These are phyloP conservation scores for Coemansia sp. DNA, from an alignment of 192 early-diverging fungal species.

Conservation along the genomic window DNA sequence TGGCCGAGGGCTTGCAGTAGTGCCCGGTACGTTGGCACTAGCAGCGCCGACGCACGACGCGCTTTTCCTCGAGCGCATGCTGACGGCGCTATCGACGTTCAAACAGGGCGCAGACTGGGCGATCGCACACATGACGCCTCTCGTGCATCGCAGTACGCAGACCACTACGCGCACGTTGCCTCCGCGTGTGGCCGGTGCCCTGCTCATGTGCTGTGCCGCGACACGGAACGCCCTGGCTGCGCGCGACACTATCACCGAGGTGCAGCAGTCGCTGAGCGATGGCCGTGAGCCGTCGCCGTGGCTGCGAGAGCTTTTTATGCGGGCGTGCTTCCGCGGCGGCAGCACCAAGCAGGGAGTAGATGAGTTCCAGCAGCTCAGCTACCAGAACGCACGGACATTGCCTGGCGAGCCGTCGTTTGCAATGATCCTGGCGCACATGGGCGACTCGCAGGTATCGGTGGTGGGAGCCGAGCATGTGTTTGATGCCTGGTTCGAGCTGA, in stretches of 20 bases:
- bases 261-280: not conserved
- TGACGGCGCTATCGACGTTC: conserved; percentile 11
- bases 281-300: not conserved
- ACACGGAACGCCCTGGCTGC: conserved; percentile 18
- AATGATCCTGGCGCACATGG: conserved; percentile 19
- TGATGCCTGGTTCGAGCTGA: conserved; percentile 27
- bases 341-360: conserved; percentile 8
- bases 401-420: conserved; percentile 20
- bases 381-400: not conserved
- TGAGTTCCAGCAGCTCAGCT: conserved; percentile 21
- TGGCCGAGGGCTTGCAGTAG: too few relatives aligned
- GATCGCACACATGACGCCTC: not conserved
- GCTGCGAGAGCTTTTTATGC: conserved; percentile 40
- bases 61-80: conserved; percentile 16
- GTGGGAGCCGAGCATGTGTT: conserved; percentile 34
- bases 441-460: conserved; percentile 10
- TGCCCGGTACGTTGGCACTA: conserved; percentile 21
- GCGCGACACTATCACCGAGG: not conserved
- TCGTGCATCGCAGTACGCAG: too few relatives aligned
- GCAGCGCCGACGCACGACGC: conserved; percentile 5
- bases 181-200: not conserved
- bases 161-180: conserved; percentile 6
- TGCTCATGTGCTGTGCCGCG: conserved; percentile 35
- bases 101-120: conserved; percentile 12
- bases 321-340: conserved; percentile 15